These are phyloP conservation scores for Coemansia sp. DNA, from an alignment of 192 early-diverging fungal species.

Conservation along the genomic window DNA sequence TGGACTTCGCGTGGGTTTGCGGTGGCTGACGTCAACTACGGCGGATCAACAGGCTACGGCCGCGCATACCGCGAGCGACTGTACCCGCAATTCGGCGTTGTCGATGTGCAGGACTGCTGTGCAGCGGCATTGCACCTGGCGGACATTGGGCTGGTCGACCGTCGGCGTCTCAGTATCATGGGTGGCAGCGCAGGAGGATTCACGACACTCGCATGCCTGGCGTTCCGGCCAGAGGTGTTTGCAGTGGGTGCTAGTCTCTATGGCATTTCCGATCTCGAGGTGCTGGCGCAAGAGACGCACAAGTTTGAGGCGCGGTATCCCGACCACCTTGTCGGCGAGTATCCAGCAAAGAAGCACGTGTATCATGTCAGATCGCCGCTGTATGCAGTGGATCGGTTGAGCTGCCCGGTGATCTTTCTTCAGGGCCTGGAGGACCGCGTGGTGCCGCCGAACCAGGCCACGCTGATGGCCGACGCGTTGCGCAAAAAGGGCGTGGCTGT, in stretches of 20 bases:
- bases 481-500: slow-evolving; percentile 57
- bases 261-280: slow-evolving; percentile 68
- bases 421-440: slow-evolving; percentile 73
- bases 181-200: slow-evolving; percentile 71
- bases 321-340: slow-evolving; percentile 59
- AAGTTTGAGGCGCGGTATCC: slow-evolving; percentile 72
- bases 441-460: slow-evolving; percentile 73
- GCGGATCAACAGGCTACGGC: slow-evolving; percentile 73
- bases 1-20: slow-evolving; percentile 78
- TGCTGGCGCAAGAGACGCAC: slow-evolving; percentile 70
- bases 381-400: slow-evolving; percentile 55
- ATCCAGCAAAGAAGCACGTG: slow-evolving; percentile 52
- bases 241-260: slow-evolving; percentile 65
- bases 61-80: slow-evolving; percentile 71
- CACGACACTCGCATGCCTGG: slow-evolving; percentile 59
- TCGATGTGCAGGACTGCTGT: slow-evolving; percentile 77
- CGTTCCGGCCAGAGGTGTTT: slow-evolving; percentile 70
- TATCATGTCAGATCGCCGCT: slow-evolving; percentile 67
- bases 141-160: slow-evolving; percentile 55
- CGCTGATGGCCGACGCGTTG: slow-evolving; percentile 68
- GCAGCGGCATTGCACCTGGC: slow-evolving; percentile 64
- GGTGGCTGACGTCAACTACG: slow-evolving; percentile 72
- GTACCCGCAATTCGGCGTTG: slow-evolving; percentile 64
- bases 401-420: slow-evolving; percentile 65
- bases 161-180: slow-evolving; percentile 58